Percentiles rank a stretch among this genome's conserved stretches.
Evolutionary conservation across 2,329 filamentous ascomycete species (phyloP).

Genomic region (Phialophora macrospora): DNA sequence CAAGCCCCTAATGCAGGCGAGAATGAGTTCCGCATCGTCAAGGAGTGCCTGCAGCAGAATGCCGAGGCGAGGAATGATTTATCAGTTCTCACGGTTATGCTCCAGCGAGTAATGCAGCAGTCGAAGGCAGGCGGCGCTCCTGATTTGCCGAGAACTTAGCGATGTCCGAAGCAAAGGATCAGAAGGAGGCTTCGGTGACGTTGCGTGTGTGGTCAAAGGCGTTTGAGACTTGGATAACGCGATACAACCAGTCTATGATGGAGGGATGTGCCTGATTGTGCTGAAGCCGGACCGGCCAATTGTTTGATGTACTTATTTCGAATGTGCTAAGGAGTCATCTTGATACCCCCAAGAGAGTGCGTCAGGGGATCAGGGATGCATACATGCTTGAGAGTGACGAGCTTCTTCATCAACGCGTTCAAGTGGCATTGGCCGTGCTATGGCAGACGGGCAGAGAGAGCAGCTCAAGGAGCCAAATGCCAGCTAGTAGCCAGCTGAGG

Average conservation of each 20-base stretch:
- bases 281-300: neutral
- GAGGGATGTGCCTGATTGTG: neutral
- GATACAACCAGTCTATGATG: neutral
- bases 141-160: slow-evolving; percentile 1
- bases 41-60: slow-evolving; percentile 69
- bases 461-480: neutral
- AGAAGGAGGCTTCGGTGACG: neutral
- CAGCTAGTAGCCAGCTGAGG: neutral
- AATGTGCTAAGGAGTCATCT: neutral
- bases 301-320: neutral
- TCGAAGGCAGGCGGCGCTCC: slow-evolving; percentile 9
- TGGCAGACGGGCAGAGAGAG: neutral
- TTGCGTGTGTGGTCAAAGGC: neutral
- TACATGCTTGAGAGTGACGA: slow-evolving; percentile 2
- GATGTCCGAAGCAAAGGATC: neutral
- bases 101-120: slow-evolving; percentile 39
- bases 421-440: neutral
- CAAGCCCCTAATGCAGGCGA: slow-evolving; percentile 71
- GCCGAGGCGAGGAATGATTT: slow-evolving; percentile 67
- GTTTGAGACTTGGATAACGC: neutral
- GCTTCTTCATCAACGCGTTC: neutral
- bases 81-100: slow-evolving; percentile 48
- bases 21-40: slow-evolving; percentile 76
- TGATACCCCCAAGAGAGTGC: neutral
- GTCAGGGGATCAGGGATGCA: neutral